These are phyloP conservation scores for Micromonas commoda DNA, from an alignment of 139 green algal genomes.

Conservation along the genomic window DNA sequence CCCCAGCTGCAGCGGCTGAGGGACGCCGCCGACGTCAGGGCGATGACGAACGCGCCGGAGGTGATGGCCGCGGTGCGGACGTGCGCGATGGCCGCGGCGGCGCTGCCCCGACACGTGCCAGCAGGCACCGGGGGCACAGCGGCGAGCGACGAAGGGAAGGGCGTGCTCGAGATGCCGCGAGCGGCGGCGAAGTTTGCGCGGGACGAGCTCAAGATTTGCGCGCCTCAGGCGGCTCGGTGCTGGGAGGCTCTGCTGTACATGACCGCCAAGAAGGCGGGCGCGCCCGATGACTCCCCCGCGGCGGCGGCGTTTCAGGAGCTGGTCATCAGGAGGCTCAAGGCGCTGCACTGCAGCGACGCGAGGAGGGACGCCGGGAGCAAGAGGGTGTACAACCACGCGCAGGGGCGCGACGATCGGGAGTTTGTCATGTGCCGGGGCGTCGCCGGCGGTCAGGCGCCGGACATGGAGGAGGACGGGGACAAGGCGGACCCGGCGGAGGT, in stretches of 20 bases:
- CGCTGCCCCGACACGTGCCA: neutral
- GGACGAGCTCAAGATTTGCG: slow-evolving; percentile 7
- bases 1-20: slow-evolving; percentile 50
- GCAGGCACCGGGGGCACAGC: neutral
- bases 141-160: neutral
- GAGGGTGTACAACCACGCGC: neutral
- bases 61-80: neutral
- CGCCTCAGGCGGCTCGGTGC: neutral
- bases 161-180: neutral
- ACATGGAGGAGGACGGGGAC: slow-evolving; percentile 10
- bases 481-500: slow-evolving; percentile 10
- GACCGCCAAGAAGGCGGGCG: neutral
- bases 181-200: neutral
- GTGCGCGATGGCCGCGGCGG: neutral
- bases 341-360: neutral
- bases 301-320: neutral
- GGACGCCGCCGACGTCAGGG: slow-evolving; percentile 2
- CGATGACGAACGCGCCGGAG: neutral
- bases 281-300: slow-evolving; percentile 1
- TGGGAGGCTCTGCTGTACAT: slow-evolving; percentile 24
- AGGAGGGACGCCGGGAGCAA: slow-evolving; percentile 10
- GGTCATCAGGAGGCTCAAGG: slow-evolving; percentile 3
- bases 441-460: neutral
- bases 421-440: slow-evolving; percentile 5
- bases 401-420: neutral